These are phyloP conservation scores for Colletotrichum noveboracense DNA, from an alignment of 2,329 filamentous ascomycete species.

Conservation along the genomic window DNA sequence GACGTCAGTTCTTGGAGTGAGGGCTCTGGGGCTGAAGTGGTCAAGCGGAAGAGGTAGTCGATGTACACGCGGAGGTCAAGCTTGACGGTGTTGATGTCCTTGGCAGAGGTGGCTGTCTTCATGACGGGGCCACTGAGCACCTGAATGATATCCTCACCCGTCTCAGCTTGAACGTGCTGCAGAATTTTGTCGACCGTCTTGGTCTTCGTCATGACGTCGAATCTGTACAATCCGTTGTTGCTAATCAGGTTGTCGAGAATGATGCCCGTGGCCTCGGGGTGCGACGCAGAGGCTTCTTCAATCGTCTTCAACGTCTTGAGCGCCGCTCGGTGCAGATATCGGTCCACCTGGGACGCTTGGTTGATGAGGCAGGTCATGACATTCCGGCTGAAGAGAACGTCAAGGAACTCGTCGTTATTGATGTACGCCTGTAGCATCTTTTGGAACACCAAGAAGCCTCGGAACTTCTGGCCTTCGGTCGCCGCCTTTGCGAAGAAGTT, in stretches of 20 bases:
- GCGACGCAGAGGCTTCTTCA: constrained; percentile 65
- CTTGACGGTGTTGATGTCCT: constrained; percentile 40
- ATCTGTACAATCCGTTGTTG: constrained; percentile 74
- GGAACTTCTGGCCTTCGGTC: constrained; percentile 88
- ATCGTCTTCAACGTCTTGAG: constrained; percentile 76
- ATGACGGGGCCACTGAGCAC: constrained; percentile 35
- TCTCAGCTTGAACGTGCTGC: constrained; percentile 60
- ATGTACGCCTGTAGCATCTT: constrained; percentile 68
- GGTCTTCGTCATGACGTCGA: constrained; percentile 85
- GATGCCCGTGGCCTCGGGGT: constrained; percentile 63
- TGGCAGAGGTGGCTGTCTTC: constrained; percentile 22
- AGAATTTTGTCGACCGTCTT: constrained; percentile 83
- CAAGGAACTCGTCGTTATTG: constrained; percentile 44
- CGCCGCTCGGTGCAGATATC: constrained; percentile 81
- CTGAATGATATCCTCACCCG: constrained; percentile 58
- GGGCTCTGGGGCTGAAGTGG: constrained; percentile 40
- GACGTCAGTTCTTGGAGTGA: constrained; percentile 59
- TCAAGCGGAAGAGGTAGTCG: constrained; percentile 59
- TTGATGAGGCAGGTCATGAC: constrained; percentile 83
- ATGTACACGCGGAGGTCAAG: constrained; percentile 53
- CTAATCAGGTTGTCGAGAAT: constrained; percentile 73
- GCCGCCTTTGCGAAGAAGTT: constrained; percentile 82
- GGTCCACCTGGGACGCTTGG: constrained; percentile 77
- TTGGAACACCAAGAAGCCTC: constrained; percentile 87
- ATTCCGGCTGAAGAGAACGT: constrained; percentile 79